Evolutionary conservation across 345 rosid species (phyloP), one percentile per base, ranked within the genome.

Genomic region (Salix koriyanagi): DNA sequence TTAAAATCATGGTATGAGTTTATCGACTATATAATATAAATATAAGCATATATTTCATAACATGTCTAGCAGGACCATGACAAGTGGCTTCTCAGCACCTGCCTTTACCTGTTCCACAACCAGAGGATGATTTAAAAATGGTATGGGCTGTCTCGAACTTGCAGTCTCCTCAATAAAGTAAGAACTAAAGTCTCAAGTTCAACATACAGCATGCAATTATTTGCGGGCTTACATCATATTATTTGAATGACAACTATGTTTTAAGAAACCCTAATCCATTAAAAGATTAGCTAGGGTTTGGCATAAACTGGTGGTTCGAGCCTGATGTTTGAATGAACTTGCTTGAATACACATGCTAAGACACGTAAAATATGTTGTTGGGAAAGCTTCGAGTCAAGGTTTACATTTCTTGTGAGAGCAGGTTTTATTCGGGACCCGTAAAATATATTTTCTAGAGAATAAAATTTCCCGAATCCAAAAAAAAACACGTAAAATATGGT

Each of bases 61-160:
- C 15, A 58, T 46, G 2, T 66, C 5, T 36, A 25, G n/a, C 68
- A 6, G 37, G 30, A 73, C 23, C 50, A 62, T 46, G 84, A 76
- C 86, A 80, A 78, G 74, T 84, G 84, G 79, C 82, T 42, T 52
- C 70, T 68, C 39, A 70, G 68, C 80, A 77, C 71, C 67, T 1
- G n/a, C 70, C 76, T 34, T 68, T 73, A 69, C 76, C 73, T 65
- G 60, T 79, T 76, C 81, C 73, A 56, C 67, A 23, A 5, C 14
- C 26, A 65, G n/a, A 7, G 4, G 28, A 21, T 7, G 26, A 14
- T 48, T 61, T 73, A 8, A 62, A 72, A 69, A 69, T 10, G 36
- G 14, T 9, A 7, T 58, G 50, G 58, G 8, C 75, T 48, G 75
- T 67, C 79, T 62, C 67, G 34, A 52, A 58, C 73, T 73, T 66